phyloP scores from a whole-genome alignment of 257 asterid species.

The Perilla frutescens region DNA sequence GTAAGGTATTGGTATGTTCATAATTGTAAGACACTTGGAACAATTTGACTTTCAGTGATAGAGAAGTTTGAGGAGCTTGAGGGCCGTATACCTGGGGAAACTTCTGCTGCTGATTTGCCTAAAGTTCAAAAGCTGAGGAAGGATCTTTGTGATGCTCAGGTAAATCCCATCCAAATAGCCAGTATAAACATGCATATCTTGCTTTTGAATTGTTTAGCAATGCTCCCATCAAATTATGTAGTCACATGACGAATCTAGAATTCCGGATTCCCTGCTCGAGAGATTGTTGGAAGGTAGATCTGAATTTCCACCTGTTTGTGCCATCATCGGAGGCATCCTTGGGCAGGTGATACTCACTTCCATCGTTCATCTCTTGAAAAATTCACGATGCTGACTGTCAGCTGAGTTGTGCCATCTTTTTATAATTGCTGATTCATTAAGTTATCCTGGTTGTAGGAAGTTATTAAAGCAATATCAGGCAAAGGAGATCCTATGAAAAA shows the following conservation, averaged over 20 bases:
- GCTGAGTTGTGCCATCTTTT: too few species aligned
- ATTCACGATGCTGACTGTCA: not conserved
- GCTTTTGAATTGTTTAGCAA: conserved; percentile 27
- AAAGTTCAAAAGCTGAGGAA: conserved; percentile 66
- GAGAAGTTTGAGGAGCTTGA: conserved; percentile 87
- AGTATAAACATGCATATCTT: conserved; percentile 7
- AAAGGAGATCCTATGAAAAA: conserved; percentile 94
- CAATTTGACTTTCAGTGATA: conserved; percentile 55
- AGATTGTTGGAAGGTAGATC: conserved; percentile 67
- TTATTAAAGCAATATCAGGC: conserved; percentile 92
- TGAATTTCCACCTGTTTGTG: conserved; percentile 97
- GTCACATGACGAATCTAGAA: conserved; percentile 69
- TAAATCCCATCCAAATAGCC: conserved; percentile 35
- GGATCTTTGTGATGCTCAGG: conserved; percentile 76
- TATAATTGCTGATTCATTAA: conserved; percentile 18
- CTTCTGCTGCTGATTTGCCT: conserved; percentile 70
- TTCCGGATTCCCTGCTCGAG: conserved; percentile 78
- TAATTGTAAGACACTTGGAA: not conserved
- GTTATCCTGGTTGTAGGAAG: conserved; percentile 62
- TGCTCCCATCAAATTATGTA: conserved; percentile 39
- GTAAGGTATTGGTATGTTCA: not conserved
- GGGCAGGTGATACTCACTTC: conserved; percentile 70
- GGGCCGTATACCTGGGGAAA: conserved; percentile 72
- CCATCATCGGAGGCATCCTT: conserved; percentile 88
- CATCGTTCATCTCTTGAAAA: conserved; percentile 3